Evolutionary conservation across 768 basidiomycete genomes (phyloP), one percentile per base, ranked within the genome.

Genomic region (Suillus alpinus): DNA sequence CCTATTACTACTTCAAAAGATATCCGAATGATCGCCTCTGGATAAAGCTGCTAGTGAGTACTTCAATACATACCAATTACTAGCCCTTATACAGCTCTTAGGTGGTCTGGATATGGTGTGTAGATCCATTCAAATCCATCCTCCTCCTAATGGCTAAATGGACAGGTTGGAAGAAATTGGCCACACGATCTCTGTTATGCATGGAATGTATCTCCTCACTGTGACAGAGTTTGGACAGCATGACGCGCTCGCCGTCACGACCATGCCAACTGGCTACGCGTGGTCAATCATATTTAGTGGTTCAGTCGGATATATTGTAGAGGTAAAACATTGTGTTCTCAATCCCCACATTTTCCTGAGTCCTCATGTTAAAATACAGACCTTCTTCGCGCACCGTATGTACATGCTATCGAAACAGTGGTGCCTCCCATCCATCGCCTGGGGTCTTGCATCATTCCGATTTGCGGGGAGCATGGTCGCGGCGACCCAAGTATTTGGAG

Each of bases 231-330:
- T 69, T 47, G 72, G 68, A 6, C 32, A 59, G n/a, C 62, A 61
- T 2, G 41, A 64, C 31, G 32, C 65, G 3, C 65, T 70, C 4
- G 52, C 56, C 32, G 59, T 63, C 4, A 51, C 59, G 2, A 68
- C 71, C 5, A 32, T 49, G 23, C 57, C 57, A 4, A 40, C 12
- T 62, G 62, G 23, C 46, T 73, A 39, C 55, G 63, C 37, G 37
- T 67, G 46, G 2, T 63, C 69, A 10, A 63, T 73, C 5, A 5
- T 70, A 5, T 60, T 73, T 56, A 69, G 67, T n/a, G 70, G 69
- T 2, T 62, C 71, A 50, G 63, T 71, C 18, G 69, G 65, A 3
- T 69, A 65, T 2, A 65, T 67, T 29, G 67, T 64, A 46, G 60
- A n/a, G 61, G 60, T 32, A 64, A 64, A 59, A 66, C 65, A 52